Base-by-base conservation (phyloP, 352 stramenopile species). In the Pythium monospermum region DNA sequence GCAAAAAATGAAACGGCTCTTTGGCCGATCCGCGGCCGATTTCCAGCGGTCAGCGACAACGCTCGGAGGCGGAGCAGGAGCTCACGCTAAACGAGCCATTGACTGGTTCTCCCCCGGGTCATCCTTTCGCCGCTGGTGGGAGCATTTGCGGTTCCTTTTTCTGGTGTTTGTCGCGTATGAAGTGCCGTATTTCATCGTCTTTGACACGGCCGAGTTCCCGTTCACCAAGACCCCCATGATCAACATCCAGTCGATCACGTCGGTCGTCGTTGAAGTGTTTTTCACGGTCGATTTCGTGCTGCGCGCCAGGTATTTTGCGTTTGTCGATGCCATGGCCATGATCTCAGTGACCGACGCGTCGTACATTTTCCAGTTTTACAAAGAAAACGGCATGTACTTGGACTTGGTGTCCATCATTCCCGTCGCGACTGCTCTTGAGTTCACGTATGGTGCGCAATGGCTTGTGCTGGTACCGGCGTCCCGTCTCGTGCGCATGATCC, bases 1-100 rank as follows among this genome's bases (percentile, higher is more conserved):
- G 41, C 77, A 87, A 41, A 91, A 91, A 57, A 88, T 85, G 69
- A 87, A 91, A 50, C 66, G 68, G 13, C 69, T 91, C 55, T 66
- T 91, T 5, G 77, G 77, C 0, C 75, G 71, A 33, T 68, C 66
- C 1, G 51, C 59, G 0, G 59, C 68, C 2, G 43, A 53, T 46
- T 30, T 68, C 53, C 33, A 35, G 18, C 12, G 7, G 31, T 43
- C 6, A 5, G 27, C 3, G 41, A 43, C 28, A 19, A 44, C 3
- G 39, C 43, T 10, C n/a, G 57, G 35, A 0, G 33, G 18, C 5
- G 6, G 27, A 2, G 27, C 32, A 3, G 27, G 13, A 19, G 28
- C 16, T 22, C 11, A 25, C 19, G 19, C 16, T 15, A 5, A 13
- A 12, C 38, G 8, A 15, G 22, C 13, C 13, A 31, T 49, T 6